Base-by-base conservation (phyloP, 2,329 filamentous ascomycete species). In the Parastagonospora avenae region DNA sequence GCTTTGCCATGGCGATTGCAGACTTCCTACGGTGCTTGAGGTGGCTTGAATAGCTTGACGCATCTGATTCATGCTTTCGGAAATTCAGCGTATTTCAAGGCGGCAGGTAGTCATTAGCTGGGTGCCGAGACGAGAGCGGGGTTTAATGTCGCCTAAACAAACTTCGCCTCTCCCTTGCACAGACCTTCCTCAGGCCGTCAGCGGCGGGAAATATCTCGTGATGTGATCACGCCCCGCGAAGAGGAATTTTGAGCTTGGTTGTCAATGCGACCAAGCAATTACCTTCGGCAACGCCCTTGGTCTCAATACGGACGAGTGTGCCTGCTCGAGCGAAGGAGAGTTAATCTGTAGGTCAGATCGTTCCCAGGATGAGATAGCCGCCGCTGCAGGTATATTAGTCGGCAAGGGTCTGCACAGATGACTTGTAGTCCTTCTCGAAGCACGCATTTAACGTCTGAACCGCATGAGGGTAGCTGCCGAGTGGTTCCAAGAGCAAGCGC, bases 341-440 rank as follows among this genome's bases (percentile, higher is more conserved):
- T 46, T 19, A 29, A 39, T 19, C 39, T 37, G 30, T 35, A 42
- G 39, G 38, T 15, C 16, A 10, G 35, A 30, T 47, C 35, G 8
- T 46, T 42, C 6, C 47, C 27, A 16, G 36, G 39, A 27, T 24
- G 27, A 51, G 42, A 39, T 42, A 49, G 47, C 24, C 28, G 36
- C 44, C 9, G 28, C 38, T 55, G 56, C 54, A 57, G 16, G 38
- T 42, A 46, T 46, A 54, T 46, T 45, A 48, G 32, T 41, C 35
- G 40, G 31, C 42, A 39, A 52, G 40, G 39, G 52, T 48, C 24
- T n/a, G 28, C 6, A 28, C 46, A 28, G 11, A 27, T 38, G n/a
- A 15, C 27, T 46, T 16, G 33, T 12, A 38, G 19, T 12, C 9
- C 14, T 48, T 48, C 39, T 42, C 46, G 30, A 42, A 48, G 31